These are phyloP conservation scores for Geotrichum citri-aurantii DNA, from an alignment of 1,139 yeast genomes.

Conservation along the genomic window DNA sequence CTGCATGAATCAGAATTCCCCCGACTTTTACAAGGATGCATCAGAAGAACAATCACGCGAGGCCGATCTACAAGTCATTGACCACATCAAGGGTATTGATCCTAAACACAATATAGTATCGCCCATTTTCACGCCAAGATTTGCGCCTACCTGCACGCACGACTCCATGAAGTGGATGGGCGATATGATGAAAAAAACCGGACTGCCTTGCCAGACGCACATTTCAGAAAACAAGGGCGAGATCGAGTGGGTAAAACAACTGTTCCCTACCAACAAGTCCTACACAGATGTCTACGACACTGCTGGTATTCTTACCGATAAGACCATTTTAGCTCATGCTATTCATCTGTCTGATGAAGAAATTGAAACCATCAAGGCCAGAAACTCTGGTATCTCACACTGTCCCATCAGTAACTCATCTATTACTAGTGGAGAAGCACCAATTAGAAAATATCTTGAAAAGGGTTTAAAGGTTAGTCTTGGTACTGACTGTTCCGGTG, in stretches of 20 bases:
- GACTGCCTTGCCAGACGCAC: conserved; percentile 82
- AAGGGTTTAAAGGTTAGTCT: conserved; percentile 69
- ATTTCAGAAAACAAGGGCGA: conserved; percentile 74
- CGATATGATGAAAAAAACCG: conserved; percentile 43
- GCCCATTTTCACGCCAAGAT: conserved; percentile 87
- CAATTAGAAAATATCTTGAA: conserved; percentile 63
- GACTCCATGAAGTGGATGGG: conserved; percentile 62
- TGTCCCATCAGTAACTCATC: conserved; percentile 92
- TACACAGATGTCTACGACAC: conserved; percentile 77
- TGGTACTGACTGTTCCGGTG: conserved; percentile 94
- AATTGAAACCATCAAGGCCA: conserved; percentile 47
- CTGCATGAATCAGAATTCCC: conserved; percentile 79
- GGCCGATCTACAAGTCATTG: conserved; percentile 54
- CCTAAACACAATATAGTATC: conserved; percentile 47
- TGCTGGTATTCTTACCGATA: conserved; percentile 51
- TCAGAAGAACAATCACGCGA: conserved; percentile 49
- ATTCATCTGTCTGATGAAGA: conserved; percentile 68
- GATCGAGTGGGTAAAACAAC: conserved; percentile 62
- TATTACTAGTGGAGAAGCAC: conserved; percentile 86
- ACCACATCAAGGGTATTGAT: conserved; percentile 49
- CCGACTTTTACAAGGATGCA: conserved; percentile 61
- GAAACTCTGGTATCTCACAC: conserved; percentile 73
- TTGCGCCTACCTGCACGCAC: conserved; percentile 82
- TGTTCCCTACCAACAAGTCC: conserved; percentile 63
- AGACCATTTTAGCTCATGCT: conserved; percentile 86